A percentile compares a stretch with the other conserved stretches of the same genome.
These are phyloP conservation scores for Xylariales sp. DNA, from an alignment of 2,329 filamentous ascomycete species.

Conservation along the genomic window DNA sequence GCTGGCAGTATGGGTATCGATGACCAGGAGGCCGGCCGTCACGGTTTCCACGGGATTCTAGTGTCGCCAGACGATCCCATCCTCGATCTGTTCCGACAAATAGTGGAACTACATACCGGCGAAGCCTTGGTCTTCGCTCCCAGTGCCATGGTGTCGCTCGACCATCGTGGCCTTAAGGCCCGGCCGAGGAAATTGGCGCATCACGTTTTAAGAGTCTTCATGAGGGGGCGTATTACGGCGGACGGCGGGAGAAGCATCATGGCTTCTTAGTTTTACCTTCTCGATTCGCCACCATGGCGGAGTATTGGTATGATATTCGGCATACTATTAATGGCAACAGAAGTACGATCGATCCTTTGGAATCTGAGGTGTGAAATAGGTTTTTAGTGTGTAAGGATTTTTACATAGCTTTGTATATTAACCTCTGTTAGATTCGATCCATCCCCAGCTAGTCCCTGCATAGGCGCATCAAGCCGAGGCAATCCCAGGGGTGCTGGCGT, in stretches of 20 bases:
- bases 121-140: conserved; percentile 62
- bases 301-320: no score
- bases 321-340: neutral
- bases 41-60: conserved; percentile 14
- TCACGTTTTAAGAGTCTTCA: conserved; percentile 54
- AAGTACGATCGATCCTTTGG: no score
- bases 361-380: no score
- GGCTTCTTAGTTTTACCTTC: conserved; percentile 45
- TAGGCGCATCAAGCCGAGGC: no score
- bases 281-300: no score
- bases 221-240: conserved; percentile 56
- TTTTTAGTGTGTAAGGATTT: no score
- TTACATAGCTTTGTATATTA: no score
- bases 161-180: conserved; percentile 24
- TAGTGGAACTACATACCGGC: conserved; percentile 57
- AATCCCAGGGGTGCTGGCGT: no score
- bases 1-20: neutral
- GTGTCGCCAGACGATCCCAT: conserved; percentile 25
- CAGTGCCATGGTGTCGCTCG: conserved; percentile 54
- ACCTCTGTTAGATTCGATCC: no score
- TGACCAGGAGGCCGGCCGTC: neutral
- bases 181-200: conserved; percentile 51
- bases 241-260: conserved; percentile 61
- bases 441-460: no score
- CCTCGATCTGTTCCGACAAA: conserved; percentile 55